Conservation (phyloP, 1,284 basidiomycete species). For the Ustilago trichophora region DNA sequence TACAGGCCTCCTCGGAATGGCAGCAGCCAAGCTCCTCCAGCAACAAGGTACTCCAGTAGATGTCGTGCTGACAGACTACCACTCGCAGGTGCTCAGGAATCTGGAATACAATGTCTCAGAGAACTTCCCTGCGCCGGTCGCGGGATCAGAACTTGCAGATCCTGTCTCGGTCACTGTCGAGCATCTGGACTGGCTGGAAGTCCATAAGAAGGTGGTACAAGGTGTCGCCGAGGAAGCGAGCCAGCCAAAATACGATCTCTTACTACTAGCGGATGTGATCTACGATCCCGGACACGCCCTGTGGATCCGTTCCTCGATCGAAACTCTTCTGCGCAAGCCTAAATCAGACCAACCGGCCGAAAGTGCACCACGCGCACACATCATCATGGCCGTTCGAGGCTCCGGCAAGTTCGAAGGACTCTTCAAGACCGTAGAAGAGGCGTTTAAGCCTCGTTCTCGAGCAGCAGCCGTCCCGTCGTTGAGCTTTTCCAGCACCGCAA, state of each 20-base stretch:
- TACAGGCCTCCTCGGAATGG: slow-evolving; percentile 46
- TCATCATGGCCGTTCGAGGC: slow-evolving; percentile 40
- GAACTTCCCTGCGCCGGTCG: slow-evolving; percentile 21
- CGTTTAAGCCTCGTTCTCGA: slow-evolving; percentile 13
- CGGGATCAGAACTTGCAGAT: background rate
- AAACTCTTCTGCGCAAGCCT: slow-evolving; percentile 27
- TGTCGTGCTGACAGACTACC: slow-evolving; percentile 49
- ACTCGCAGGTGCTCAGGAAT: slow-evolving; percentile 35
- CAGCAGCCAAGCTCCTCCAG: slow-evolving; percentile 28
- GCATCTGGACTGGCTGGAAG: slow-evolving; percentile 36
- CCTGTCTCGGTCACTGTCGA: slow-evolving; percentile 26
- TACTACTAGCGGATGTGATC: slow-evolving; percentile 43
- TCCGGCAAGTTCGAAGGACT: slow-evolving; percentile 46
- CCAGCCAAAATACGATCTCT: slow-evolving; percentile 23
- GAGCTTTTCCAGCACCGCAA: slow-evolving; percentile 11
- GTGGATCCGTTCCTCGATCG: slow-evolving; percentile 44
- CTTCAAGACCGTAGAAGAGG: slow-evolving; percentile 30
- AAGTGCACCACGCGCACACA: slow-evolving; percentile 22
- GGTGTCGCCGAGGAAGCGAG: background rate
- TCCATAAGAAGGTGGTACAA: slow-evolving; percentile 15
- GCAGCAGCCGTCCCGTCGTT: slow-evolving; percentile 18
- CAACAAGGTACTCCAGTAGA: slow-evolving; percentile 5
- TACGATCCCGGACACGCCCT: slow-evolving; percentile 39
- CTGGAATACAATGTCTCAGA: slow-evolving; percentile 28
- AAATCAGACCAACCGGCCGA: background rate